A percentile compares a stretch with the other conserved stretches of the same genome.
Evolutionary conservation across 805 yeast genomes (phyloP).

Genomic region (Lipomyces yamadae): DNA sequence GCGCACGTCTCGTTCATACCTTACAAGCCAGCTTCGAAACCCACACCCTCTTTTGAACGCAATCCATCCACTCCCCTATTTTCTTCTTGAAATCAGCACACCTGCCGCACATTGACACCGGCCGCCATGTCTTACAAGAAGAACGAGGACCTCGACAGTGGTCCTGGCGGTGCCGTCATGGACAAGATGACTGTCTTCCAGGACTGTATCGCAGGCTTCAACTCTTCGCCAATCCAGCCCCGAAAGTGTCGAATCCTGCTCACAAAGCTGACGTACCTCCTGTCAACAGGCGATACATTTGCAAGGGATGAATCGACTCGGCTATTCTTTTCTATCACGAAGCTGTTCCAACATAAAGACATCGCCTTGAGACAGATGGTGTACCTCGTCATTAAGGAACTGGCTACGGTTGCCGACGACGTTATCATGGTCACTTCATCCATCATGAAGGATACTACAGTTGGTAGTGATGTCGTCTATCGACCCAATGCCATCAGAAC

Average conservation of each 20-base stretch:
- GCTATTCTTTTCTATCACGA: slow-evolving; percentile 89
- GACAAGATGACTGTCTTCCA: slow-evolving; percentile 98
- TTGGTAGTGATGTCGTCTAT: slow-evolving; percentile 73
- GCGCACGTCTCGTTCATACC: too few species aligned
- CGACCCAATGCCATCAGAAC: slow-evolving; percentile 96
- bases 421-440: slow-evolving; percentile 97
- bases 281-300: slow-evolving; percentile 85
- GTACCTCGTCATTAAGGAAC: slow-evolving; percentile 90
- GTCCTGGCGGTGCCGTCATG: slow-evolving; percentile 57
- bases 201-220: slow-evolving; percentile 90
- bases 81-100: neutral
- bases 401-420: slow-evolving; percentile 82
- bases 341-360: slow-evolving; percentile 90
- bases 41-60: neutral
- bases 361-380: slow-evolving; percentile 88
- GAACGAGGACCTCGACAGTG: slow-evolving; percentile 74
- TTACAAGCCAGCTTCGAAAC: neutral
- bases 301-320: slow-evolving; percentile 89
- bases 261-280: slow-evolving; percentile 78
- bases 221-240: slow-evolving; percentile 86
- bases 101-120: slow-evolving; percentile 6
- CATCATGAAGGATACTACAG: slow-evolving; percentile 96
- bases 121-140: slow-evolving; percentile 81
- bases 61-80: neutral
- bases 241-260: slow-evolving; percentile 82